Conservation (phyloP, 495 filamentous ascomycete species). For the Penicillium pancosmium region DNA sequence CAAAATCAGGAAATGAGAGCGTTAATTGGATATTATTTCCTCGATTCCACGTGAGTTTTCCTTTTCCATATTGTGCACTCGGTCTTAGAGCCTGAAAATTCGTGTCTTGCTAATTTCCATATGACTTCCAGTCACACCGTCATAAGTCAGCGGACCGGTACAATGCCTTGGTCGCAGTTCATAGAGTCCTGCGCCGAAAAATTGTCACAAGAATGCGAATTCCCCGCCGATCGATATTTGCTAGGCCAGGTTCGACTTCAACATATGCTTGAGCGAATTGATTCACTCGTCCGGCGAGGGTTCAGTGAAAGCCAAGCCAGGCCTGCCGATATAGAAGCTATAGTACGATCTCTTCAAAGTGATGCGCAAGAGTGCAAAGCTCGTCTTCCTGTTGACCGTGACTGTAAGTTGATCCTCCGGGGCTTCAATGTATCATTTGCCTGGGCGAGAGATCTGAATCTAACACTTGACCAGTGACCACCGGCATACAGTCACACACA, state of each 20-base stretch:
- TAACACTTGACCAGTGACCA: conserved; percentile 9
- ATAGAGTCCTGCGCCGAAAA: conserved; percentile 19
- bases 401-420: conserved; percentile 9
- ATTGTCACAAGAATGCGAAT: conserved; percentile 19
- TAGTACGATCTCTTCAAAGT: conserved; percentile 12
- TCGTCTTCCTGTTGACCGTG: conserved; percentile 13
- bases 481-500: conserved; percentile 12
- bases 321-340: conserved; percentile 13
- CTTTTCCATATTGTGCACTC: conserved; percentile 6
- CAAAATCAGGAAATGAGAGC: conserved; percentile 17
- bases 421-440: not conserved
- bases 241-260: conserved; percentile 17
- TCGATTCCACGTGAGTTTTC: conserved; percentile 16
- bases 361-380: conserved; percentile 19
- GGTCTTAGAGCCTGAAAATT: not conserved
- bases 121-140: not conserved
- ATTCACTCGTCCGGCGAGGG: conserved; percentile 10
- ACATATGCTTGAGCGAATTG: conserved; percentile 17
- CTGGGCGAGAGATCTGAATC: not conserved
- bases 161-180: conserved; percentile 21
- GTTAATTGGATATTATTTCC: conserved; percentile 18
- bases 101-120: not conserved
- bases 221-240: conserved; percentile 17
- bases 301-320: conserved; percentile 10
- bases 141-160: conserved; percentile 5